phyloP scores from a whole-genome alignment of 108 stramenopile genomes.

The Thalassiosira profunda region DNA sequence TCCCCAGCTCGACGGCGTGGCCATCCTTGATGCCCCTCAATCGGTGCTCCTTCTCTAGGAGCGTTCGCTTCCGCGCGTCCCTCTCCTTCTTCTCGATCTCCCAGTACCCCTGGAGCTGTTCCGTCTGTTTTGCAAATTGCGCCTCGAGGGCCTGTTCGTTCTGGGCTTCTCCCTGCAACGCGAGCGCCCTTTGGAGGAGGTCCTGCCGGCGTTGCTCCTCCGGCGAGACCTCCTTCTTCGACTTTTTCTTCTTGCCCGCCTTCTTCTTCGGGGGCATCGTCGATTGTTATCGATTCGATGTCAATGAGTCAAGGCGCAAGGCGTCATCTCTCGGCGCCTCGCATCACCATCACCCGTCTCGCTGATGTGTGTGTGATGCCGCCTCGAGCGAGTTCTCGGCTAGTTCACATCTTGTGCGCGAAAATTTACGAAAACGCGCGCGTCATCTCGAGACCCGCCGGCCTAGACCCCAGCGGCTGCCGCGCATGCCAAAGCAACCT shows the following conservation, averaged over 20 bases:
- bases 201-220: conserved; percentile 24
- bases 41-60: conserved; percentile 41
- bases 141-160: conserved; percentile 6
- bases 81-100: conserved; percentile 41
- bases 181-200: conserved; percentile 23
- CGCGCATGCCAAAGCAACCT: too few species aligned
- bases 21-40: conserved; percentile 30
- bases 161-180: conserved; percentile 6
- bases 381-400: not conserved
- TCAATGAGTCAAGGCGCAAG: not conserved
- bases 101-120: conserved; percentile 31
- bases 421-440: too few species aligned
- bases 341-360: not conserved
- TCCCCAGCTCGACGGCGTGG: conserved; percentile 21
- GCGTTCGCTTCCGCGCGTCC: conserved; percentile 20
- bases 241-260: conserved; percentile 23
- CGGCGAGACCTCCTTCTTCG: conserved; percentile 3
- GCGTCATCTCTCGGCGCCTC: not conserved
- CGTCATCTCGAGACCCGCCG: too few species aligned
- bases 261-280: conserved; percentile 33
- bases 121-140: conserved; percentile 26
- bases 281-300: not conserved
- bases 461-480: too few species aligned
- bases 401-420: too few species aligned
- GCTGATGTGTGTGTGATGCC: not conserved